Percentiles rank a stretch among this genome's conserved stretches.
phyloP scores from a whole-genome alignment of 2,329 filamentous ascomycete genomes.

The Aurifilum marmelostoma region DNA sequence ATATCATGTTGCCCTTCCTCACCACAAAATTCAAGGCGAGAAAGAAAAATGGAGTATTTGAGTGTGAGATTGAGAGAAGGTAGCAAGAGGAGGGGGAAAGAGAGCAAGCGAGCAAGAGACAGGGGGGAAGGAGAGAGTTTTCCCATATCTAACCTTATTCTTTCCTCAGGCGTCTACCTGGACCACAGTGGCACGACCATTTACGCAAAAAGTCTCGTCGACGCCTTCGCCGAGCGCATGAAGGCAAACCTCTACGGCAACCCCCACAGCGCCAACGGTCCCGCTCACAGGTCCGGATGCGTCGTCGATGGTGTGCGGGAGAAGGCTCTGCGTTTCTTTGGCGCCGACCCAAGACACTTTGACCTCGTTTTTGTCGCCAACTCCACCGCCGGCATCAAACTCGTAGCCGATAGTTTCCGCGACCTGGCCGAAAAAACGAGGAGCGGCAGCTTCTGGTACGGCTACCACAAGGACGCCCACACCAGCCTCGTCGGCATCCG shows the following conservation, averaged over 20 bases:
- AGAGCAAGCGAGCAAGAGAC: too few relatives aligned
- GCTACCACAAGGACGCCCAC: conserved; percentile 64
- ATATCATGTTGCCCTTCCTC: background rate
- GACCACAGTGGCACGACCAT: conserved; percentile 63
- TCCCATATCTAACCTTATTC: background rate
- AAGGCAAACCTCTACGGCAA: conserved; percentile 65
- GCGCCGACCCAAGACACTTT: conserved; percentile 60
- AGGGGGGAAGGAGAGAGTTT: too few relatives aligned
- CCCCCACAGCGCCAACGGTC: conserved; percentile 66
- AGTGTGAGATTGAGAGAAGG: background rate
- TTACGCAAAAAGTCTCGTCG: conserved; percentile 61
- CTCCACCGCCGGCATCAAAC: conserved; percentile 86
- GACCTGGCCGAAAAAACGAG: conserved; percentile 54
- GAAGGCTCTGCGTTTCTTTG: conserved; percentile 59
- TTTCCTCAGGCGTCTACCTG: conserved; percentile 51
- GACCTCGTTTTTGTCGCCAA: conserved; percentile 80
- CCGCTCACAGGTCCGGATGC: conserved; percentile 60
- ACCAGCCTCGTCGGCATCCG: conserved; percentile 71
- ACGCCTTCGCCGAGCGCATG: conserved; percentile 59
- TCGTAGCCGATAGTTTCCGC: conserved; percentile 65
- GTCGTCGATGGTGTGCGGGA: conserved; percentile 60
- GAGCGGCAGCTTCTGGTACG: conserved; percentile 56
- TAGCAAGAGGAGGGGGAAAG: too few relatives aligned
- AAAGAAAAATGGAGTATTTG: background rate
- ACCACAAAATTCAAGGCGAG: background rate